Evolutionary conservation across 2,329 filamentous ascomycete genomes (phyloP).

Genomic region (Aspergillus hiratsukae): DNA sequence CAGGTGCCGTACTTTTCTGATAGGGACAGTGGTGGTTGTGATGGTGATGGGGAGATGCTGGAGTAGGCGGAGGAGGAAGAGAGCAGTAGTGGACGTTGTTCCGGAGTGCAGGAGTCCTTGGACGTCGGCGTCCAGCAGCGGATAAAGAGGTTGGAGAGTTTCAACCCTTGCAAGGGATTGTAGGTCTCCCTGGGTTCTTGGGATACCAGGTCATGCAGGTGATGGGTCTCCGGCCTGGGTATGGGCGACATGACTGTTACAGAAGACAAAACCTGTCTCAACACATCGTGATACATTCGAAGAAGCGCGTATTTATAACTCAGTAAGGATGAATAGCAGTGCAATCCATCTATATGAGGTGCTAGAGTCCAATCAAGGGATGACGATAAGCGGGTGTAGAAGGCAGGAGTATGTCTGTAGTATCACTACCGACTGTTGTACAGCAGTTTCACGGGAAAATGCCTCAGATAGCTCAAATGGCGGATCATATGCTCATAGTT

Average conservation of each 20-base stretch:
- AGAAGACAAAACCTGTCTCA: not conserved
- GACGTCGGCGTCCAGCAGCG: slow-evolving; percentile 3
- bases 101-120: not conserved
- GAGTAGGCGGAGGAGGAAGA: not conserved
- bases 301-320: not conserved
- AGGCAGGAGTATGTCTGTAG: not conserved
- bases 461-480: not conserved
- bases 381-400: not conserved
- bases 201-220: slow-evolving; percentile 1
- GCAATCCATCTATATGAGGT: not conserved
- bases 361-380: not conserved
- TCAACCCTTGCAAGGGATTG: not conserved
- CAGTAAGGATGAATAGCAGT: not conserved
- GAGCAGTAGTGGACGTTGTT: slow-evolving; percentile 13
- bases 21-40: slow-evolving; percentile 8
- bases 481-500: not conserved
- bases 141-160: not conserved
- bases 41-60: slow-evolving; percentile 2
- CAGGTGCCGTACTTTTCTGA: slow-evolving; percentile 22
- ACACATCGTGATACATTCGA: not conserved
- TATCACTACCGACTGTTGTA: not conserved
- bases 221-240: not conserved
- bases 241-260: not conserved
- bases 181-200: not conserved
- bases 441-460: not conserved